Percentiles rank a stretch among this genome's conserved stretches.
Evolutionary conservation across 768 basidiomycete genomes (phyloP).

Genomic region (Chiua virens): DNA sequence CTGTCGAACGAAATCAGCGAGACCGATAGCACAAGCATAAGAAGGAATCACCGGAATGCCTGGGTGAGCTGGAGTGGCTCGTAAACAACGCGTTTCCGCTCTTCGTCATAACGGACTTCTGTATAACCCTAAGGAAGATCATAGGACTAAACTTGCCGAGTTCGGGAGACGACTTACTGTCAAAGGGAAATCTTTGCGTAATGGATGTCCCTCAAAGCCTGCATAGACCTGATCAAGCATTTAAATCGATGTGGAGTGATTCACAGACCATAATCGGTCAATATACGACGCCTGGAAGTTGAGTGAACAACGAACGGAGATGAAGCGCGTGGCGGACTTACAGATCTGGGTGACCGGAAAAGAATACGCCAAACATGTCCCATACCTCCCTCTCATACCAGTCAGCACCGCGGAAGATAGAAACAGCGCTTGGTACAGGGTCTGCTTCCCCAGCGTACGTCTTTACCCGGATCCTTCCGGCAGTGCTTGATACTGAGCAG

Average conservation of each 20-base stretch:
- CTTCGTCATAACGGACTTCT: slow-evolving; percentile 97
- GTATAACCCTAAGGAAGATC: slow-evolving; percentile 79
- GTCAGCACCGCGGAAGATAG: slow-evolving; percentile 87
- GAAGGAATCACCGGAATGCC: slow-evolving; percentile 78
- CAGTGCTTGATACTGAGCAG: slow-evolving; percentile 77
- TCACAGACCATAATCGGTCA: slow-evolving; percentile 90
- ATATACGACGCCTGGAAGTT: slow-evolving; percentile 76
- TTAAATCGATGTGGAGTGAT: not conserved
- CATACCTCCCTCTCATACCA: slow-evolving; percentile 99
- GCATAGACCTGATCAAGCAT: not conserved
- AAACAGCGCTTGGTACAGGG: slow-evolving; percentile 79
- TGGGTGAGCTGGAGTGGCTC: slow-evolving; percentile 97
- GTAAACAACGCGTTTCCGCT: slow-evolving; percentile 94
- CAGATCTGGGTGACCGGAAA: slow-evolving; percentile 95
- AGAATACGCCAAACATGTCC: slow-evolving; percentile 98
- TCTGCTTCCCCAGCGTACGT: slow-evolving; percentile 94
- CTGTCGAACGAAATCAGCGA: slow-evolving; percentile 38
- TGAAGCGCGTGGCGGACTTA: slow-evolving; percentile 40
- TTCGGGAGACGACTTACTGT: slow-evolving; percentile 55
- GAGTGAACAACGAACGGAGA: slow-evolving; percentile 14
- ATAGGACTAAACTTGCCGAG: not conserved
- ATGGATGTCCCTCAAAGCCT: slow-evolving; percentile 97
- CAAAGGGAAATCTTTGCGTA: slow-evolving; percentile 97
- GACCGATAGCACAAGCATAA: not conserved
- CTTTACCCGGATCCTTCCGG: slow-evolving; percentile 91